phyloP scores from a whole-genome alignment of 345 rosid genomes.

The Ceriops decandra region DNA sequence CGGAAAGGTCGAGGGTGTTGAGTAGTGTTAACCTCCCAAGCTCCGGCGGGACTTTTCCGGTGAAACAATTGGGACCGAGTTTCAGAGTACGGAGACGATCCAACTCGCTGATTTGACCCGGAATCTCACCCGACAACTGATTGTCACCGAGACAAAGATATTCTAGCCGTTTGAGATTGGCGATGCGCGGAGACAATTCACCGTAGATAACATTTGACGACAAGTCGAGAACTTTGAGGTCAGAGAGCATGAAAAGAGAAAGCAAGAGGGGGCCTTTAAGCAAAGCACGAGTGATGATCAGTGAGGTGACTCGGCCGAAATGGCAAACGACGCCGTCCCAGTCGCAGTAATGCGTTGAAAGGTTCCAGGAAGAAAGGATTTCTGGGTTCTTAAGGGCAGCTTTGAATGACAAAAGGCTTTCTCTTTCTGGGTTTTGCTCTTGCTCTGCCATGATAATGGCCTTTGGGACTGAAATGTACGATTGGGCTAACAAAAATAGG shows the following conservation, averaged over 20 bases:
- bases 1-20: conserved; percentile 60
- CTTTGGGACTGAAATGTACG: conserved; percentile 7
- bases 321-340: conserved; percentile 79
- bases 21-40: conserved; percentile 46
- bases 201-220: conserved; percentile 51
- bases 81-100: conserved; percentile 36
- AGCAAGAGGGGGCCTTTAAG: conserved; percentile 45
- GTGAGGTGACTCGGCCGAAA: conserved; percentile 42
- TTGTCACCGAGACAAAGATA: conserved; percentile 37
- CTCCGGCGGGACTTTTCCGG: conserved; percentile 56
- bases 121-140: conserved; percentile 43
- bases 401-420: conserved; percentile 47
- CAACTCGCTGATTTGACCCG: conserved; percentile 39
- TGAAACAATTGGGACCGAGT: conserved; percentile 46
- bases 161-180: conserved; percentile 28
- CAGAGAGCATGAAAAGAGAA: conserved; percentile 50
- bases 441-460: conserved; percentile 15
- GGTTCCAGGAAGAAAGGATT: conserved; percentile 61
- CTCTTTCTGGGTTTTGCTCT: conserved; percentile 33
- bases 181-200: conserved; percentile 29
- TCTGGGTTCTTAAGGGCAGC: conserved; percentile 38
- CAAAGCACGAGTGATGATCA: conserved; percentile 36
- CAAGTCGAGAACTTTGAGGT: conserved; percentile 56
- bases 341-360: conserved; percentile 37
- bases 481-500: conserved; percentile 15